These are phyloP conservation scores for Daldinia vernicosa DNA, from an alignment of 495 filamentous ascomycete species.

Conservation along the genomic window DNA sequence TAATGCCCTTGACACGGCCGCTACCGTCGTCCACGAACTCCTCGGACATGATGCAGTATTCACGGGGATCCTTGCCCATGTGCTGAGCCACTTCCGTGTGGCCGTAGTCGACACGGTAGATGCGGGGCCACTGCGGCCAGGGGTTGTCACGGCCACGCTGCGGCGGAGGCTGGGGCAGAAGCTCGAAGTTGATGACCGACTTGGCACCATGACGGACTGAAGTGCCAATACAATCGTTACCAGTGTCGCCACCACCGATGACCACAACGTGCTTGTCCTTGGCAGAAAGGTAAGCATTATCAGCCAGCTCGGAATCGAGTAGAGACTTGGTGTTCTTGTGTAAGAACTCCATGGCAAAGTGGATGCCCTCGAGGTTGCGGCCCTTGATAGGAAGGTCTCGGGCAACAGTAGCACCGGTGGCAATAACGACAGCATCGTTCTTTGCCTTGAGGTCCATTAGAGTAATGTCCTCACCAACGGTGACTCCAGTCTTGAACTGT, in stretches of 20 bases:
- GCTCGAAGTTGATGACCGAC: conserved; percentile 96
- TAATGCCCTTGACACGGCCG: conserved; percentile 94
- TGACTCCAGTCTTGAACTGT: conserved; percentile 77
- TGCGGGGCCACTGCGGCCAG: conserved; percentile 99
- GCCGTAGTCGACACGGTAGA: conserved; percentile 98
- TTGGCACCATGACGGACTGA: conserved; percentile 97
- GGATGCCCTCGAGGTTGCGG: conserved; percentile 90
- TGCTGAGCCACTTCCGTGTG: conserved; percentile 97
- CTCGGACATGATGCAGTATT: conserved; percentile 99
- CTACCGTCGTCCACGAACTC: conserved; percentile 94
- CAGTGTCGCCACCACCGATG: conserved; percentile 98
- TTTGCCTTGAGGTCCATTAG: conserved; percentile 77
- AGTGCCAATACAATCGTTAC: conserved; percentile 99
- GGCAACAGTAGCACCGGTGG: conserved; percentile 96
- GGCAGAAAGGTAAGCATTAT: conserved; percentile 92
- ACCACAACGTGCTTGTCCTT: conserved; percentile 98
- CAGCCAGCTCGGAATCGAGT: conserved; percentile 87
- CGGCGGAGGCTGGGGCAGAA: conserved; percentile 92
- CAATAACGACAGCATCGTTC: conserved; percentile 90
- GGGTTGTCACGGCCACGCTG: conserved; percentile 97
- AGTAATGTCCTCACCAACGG: conserved; percentile 82
- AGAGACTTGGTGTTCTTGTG: conserved; percentile 99
- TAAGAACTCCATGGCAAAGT: conserved; percentile 99
- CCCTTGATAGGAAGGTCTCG: conserved; percentile 94
- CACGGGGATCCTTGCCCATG: conserved; percentile 95